Evolutionary conservation across 192 early-diverging fungal species (phyloP).

Genomic region (Backusella morwellensis): DNA sequence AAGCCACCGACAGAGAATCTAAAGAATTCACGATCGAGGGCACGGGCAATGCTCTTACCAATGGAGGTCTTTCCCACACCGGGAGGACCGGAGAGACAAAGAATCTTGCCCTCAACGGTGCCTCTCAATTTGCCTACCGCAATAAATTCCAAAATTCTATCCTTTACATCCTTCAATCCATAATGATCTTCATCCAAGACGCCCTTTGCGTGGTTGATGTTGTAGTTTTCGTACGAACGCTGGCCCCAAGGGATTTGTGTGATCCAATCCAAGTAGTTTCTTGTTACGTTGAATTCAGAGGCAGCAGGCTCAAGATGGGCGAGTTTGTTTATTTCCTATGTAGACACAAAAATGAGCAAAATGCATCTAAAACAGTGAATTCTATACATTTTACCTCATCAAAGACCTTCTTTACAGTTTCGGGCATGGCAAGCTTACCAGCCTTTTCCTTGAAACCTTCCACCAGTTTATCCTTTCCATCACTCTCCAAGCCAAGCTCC

Average conservation of each 20-base stretch:
- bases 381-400: conserved; percentile 61
- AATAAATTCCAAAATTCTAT: conserved; percentile 98
- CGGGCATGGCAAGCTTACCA: conserved; percentile 84
- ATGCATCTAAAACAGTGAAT: no score
- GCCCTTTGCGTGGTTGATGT: conserved; percentile 77
- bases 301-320: conserved; percentile 92
- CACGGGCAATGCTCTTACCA: conserved; percentile 96
- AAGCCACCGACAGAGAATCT: conserved; percentile 97
- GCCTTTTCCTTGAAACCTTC: conserved; percentile 92
- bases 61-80: conserved; percentile 99
- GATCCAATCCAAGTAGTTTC: conserved; percentile 99
- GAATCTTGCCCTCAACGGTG: conserved; percentile 97
- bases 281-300: conserved; percentile 97
- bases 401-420: conserved; percentile 91
- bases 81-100: conserved; percentile 98
- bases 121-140: conserved; percentile 95
- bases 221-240: conserved; percentile 88
- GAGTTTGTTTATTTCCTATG: conserved; percentile 86
- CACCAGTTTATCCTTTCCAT: conserved; percentile 98
- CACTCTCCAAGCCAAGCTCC: conserved; percentile 95
- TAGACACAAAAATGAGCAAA: no score
- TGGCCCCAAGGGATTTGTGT: conserved; percentile 98
- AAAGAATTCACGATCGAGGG: conserved; percentile 93
- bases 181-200: conserved; percentile 99
- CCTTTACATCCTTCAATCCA: conserved; percentile 99